Percentiles rank a stretch among this genome's conserved stretches.
phyloP scores from a whole-genome alignment of 345 rosid species.

The Reutealis trisperma region DNA sequence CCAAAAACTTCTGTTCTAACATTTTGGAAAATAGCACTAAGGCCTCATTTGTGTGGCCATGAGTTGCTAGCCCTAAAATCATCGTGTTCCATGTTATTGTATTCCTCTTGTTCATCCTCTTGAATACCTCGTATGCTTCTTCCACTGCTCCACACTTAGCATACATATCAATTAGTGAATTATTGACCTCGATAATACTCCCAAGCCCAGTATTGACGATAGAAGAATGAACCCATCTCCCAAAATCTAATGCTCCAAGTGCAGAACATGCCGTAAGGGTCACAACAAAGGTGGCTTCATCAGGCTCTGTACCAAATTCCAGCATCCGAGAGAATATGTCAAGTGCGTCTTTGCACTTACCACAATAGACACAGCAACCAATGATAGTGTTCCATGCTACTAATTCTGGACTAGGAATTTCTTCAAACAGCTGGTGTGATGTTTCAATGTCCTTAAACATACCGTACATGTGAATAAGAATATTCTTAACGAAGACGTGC shows the following conservation, averaged over 20 bases:
- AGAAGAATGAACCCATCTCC: conserved; percentile 38
- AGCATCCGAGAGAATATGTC: conserved; percentile 33
- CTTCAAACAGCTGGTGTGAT: conserved; percentile 37
- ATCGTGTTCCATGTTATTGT: conserved; percentile 44
- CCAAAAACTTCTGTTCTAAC: conserved; percentile 18
- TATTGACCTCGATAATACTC: conserved; percentile 19
- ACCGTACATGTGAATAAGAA: conserved; percentile 41
- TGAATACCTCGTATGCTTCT: conserved; percentile 38
- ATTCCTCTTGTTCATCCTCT: conserved; percentile 25
- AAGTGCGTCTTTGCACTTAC: conserved; percentile 30
- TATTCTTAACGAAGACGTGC: conserved; percentile 39
- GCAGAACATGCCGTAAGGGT: conserved; percentile 38
- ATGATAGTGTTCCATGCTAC: conserved; percentile 44
- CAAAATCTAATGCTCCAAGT: conserved; percentile 39
- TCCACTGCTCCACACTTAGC: conserved; percentile 47
- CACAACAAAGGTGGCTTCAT: conserved; percentile 43
- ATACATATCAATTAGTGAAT: conserved; percentile 50
- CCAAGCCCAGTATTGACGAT: conserved; percentile 9
- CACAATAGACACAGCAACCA: conserved; percentile 27
- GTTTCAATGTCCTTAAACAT: conserved; percentile 24
- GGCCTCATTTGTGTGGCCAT: conserved; percentile 39
- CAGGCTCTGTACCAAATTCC: conserved; percentile 28
- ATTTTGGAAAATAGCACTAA: conserved; percentile 28
- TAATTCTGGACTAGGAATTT: conserved; percentile 34
- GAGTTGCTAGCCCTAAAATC: conserved; percentile 43